A percentile compares a stretch with the other conserved stretches of the same genome.
Evolutionary conservation across 2,329 filamentous ascomycete genomes (phyloP).

Genomic region (Hypoxylon sp.): DNA sequence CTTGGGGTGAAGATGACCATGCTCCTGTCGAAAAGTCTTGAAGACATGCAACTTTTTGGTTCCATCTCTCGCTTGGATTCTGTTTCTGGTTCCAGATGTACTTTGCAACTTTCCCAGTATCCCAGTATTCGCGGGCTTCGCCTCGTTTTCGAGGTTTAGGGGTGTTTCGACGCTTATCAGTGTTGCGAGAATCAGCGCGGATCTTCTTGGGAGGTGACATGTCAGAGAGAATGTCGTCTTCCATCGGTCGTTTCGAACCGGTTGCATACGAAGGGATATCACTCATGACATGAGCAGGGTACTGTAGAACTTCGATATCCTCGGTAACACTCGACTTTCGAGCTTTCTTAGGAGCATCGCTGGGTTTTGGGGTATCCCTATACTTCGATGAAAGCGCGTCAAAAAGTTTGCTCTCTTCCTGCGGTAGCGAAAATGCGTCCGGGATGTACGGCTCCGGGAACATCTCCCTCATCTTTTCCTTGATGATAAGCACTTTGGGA

Average conservation of each 20-base stretch:
- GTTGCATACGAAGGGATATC: constrained; percentile 40
- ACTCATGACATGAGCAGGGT: constrained; percentile 52
- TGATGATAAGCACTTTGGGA: constrained; percentile 59
- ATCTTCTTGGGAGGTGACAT: constrained; percentile 41
- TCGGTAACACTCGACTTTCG: constrained; percentile 48
- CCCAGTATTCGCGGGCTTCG: constrained; percentile 48
- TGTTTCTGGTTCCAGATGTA: constrained; percentile 52
- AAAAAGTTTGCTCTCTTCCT: constrained; percentile 56
- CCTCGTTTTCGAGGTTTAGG: constrained; percentile 31
- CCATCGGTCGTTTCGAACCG: constrained; percentile 41
- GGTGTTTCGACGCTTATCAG: constrained; percentile 48
- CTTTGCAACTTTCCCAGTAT: constrained; percentile 49
- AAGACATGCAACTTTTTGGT: constrained; percentile 42
- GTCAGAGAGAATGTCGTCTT: constrained; percentile 44
- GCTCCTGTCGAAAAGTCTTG: constrained; percentile 49
- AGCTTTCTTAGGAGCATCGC: constrained; percentile 27
- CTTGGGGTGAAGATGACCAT: constrained; percentile 47
- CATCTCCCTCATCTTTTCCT: constrained; percentile 64
- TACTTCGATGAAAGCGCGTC: constrained; percentile 49
- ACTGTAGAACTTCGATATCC: constrained; percentile 51
- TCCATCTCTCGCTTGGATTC: constrained; percentile 43
- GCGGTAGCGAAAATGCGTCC: constrained; percentile 55
- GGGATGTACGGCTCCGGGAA: constrained; percentile 63
- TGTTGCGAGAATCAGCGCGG: constrained; percentile 33
- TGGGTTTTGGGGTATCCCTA: constrained; percentile 32